A percentile compares a stretch with the other conserved stretches of the same genome.
Evolutionary conservation across 495 filamentous ascomycete genomes (phyloP).

Genomic region (Podospora pseudoanserina): DNA sequence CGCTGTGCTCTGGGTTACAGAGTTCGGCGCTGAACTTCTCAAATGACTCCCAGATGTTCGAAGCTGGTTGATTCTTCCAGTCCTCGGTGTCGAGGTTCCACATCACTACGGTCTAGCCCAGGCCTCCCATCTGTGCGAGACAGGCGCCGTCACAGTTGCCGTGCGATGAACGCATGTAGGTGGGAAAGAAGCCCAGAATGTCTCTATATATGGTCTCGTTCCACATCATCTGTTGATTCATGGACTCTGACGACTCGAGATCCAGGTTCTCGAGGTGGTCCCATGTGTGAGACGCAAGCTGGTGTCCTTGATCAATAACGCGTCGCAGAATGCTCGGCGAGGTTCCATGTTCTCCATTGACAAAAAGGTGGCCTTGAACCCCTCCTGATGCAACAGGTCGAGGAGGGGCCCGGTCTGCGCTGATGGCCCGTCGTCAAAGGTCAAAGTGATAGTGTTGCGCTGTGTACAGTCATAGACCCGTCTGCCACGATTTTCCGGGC

Average conservation of each 20-base stretch:
- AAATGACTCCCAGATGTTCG: neutral
- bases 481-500: neutral
- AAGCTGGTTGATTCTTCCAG: neutral
- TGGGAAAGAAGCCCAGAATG: slow-evolving; percentile 33
- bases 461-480: neutral
- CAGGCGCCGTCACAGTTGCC: slow-evolving; percentile 20
- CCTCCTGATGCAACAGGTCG: neutral
- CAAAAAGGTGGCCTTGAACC: neutral
- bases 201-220: slow-evolving; percentile 23
- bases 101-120: neutral
- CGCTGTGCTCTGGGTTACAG: neutral
- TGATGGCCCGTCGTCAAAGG: neutral
- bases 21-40: neutral
- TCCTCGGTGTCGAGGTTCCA: neutral
- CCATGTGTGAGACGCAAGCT: slow-evolving; percentile 30
- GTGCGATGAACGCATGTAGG: slow-evolving; percentile 41
- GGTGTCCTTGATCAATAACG: slow-evolving; percentile 20
- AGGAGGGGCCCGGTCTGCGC: neutral
- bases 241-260: neutral
- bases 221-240: slow-evolving; percentile 24
- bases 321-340: slow-evolving; percentile 1
- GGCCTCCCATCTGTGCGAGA: neutral
- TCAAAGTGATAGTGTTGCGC: neutral
- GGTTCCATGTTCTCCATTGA: neutral
- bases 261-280: slow-evolving; percentile 29